Conservation (phyloP, 345 rosid species). For the Draba incana region DNA sequence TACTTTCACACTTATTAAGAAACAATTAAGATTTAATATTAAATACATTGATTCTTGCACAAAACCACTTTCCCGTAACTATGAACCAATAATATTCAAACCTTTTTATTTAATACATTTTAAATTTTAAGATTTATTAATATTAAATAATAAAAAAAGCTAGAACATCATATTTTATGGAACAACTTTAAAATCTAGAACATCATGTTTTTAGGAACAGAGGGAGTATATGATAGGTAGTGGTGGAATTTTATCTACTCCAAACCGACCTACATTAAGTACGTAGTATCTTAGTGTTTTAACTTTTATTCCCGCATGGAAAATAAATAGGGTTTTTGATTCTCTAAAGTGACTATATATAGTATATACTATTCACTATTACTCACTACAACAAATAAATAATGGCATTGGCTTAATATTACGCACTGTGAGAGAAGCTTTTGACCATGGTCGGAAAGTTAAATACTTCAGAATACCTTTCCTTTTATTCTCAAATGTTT, state of each 20-base stretch:
- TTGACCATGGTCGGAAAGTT: slow-evolving; percentile 29
- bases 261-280: slow-evolving; percentile 24
- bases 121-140: too few relatives aligned
- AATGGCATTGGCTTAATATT: not conserved
- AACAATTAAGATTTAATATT: too few relatives aligned
- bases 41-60: too few relatives aligned
- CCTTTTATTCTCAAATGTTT: slow-evolving; percentile 32
- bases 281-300: slow-evolving; percentile 24
- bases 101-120: too few relatives aligned
- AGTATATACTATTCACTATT: slow-evolving; percentile 18
- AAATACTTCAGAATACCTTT: slow-evolving; percentile 26
- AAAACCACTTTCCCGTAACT: too few relatives aligned
- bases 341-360: not conserved
- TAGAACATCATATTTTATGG: too few relatives aligned
- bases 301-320: slow-evolving; percentile 5
- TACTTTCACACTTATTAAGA: too few relatives aligned
- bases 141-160: too few relatives aligned
- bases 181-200: too few relatives aligned
- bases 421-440: slow-evolving; percentile 10
- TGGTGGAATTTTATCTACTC: slow-evolving; percentile 20
- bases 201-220: too few relatives aligned
- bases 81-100: too few relatives aligned
- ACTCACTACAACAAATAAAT: not conserved
- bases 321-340: not conserved
- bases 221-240: not conserved